phyloP scores from a whole-genome alignment of 108 stramenopile genomes.

The Cyclostephanos invisitatus region DNA sequence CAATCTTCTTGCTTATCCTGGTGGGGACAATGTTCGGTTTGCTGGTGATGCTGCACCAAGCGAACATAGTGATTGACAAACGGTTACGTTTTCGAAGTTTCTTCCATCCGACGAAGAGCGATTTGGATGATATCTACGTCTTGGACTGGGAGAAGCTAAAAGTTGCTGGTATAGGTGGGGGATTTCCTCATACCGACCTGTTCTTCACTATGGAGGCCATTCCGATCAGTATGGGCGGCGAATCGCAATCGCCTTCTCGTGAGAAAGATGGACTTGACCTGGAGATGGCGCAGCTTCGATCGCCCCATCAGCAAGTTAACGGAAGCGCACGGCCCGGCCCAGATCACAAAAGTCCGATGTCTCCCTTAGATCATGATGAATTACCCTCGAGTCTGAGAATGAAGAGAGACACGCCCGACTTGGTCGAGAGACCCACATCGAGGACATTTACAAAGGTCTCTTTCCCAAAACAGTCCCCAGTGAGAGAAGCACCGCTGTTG shows the following conservation, averaged over 20 bases:
- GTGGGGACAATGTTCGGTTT: constrained; percentile 48
- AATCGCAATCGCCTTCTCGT: background rate
- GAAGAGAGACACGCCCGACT: constrained; percentile 12
- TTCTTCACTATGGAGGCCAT: constrained; percentile 41
- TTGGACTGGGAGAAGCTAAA: constrained; percentile 10
- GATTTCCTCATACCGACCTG: constrained; percentile 34
- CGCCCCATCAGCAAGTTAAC: background rate
- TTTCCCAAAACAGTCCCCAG: constrained; percentile 12
- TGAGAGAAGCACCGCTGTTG: background rate
- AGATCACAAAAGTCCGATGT: background rate
- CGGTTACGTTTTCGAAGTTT: constrained; percentile 39
- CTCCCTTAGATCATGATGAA: background rate
- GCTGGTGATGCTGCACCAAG: constrained; percentile 48
- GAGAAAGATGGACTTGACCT: constrained; percentile 7
- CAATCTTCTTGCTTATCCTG: constrained; percentile 42
- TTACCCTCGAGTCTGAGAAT: constrained; percentile 18
- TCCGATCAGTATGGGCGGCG: constrained; percentile 42
- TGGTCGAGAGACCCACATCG: constrained; percentile 12
- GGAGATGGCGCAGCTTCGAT: constrained; percentile 2
- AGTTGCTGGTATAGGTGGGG: constrained; percentile 28
- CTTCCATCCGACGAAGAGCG: constrained; percentile 36
- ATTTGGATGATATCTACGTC: constrained; percentile 26
- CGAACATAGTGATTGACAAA: constrained; percentile 39
- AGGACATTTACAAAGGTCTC: constrained; percentile 12
- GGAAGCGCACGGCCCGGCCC: background rate